Conservation (phyloP, 2,329 filamentous ascomycete genomes). For the Hypoxylon sp. region DNA sequence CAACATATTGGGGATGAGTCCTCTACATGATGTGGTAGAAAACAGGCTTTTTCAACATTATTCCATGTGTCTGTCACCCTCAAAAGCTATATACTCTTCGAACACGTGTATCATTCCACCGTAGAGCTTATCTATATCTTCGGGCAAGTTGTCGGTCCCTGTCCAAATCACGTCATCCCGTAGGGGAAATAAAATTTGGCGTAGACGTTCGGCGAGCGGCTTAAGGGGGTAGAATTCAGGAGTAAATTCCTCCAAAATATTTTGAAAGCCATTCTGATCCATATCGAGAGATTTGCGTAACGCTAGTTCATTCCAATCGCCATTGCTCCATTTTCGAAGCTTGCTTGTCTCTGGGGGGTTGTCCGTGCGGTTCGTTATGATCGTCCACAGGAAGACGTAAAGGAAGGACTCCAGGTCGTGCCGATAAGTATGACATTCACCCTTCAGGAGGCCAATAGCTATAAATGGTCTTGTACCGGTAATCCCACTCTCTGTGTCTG, state of each 20-base stretch:
- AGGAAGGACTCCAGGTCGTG: conserved; percentile 50
- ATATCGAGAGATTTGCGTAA: conserved; percentile 44
- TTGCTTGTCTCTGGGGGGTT: conserved; percentile 39
- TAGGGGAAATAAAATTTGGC: conserved; percentile 43
- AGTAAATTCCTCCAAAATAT: conserved; percentile 44
- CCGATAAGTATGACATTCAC: conserved; percentile 45
- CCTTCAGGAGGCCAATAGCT: conserved; percentile 47
- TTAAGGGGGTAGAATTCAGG: conserved; percentile 42
- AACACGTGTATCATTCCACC: conserved; percentile 56
- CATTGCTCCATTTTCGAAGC: conserved; percentile 45
- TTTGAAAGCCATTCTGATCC: conserved; percentile 36
- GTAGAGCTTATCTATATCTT: conserved; percentile 41
- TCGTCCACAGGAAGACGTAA: conserved; percentile 48
- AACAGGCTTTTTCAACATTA: neutral
- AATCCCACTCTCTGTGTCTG: conserved; percentile 23
- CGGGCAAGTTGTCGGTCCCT: conserved; percentile 40
- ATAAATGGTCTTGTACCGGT: conserved; percentile 48
- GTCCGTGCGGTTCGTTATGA: conserved; percentile 45
- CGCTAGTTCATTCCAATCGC: conserved; percentile 40
- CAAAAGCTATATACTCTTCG: conserved; percentile 40
- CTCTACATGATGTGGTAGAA: too few species aligned
- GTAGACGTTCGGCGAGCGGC: conserved; percentile 41
- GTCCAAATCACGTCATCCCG: conserved; percentile 42
- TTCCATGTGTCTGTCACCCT: conserved; percentile 12
- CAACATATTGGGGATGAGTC: too few species aligned